These are phyloP conservation scores for Oxalis stricta DNA, from an alignment of 441 rosid genomes.

Conservation along the genomic window DNA sequence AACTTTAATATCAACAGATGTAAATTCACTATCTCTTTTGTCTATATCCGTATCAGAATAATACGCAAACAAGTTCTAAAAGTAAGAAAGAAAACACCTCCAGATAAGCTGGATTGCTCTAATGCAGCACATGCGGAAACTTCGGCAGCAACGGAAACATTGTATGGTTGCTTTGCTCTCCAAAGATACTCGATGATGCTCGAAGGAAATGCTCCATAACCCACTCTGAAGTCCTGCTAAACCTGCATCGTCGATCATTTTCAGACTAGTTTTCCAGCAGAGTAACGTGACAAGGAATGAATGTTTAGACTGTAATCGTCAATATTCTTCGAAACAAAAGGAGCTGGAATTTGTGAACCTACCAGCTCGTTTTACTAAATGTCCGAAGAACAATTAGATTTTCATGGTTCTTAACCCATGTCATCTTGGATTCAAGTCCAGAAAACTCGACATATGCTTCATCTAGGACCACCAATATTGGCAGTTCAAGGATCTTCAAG, in stretches of 20 bases:
- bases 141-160: conserved; percentile 96
- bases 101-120: conserved; percentile 55
- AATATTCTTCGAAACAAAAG: background rate
- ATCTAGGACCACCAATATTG: conserved; percentile 82
- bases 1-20: conserved; percentile 4
- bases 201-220: conserved; percentile 87
- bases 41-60: background rate
- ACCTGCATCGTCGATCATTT: conserved; percentile 28
- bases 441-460: conserved; percentile 95
- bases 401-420: conserved; percentile 87
- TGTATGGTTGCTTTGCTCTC: conserved; percentile 93
- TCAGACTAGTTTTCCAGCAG: background rate
- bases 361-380: conserved; percentile 98
- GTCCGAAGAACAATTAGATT: conserved; percentile 85
- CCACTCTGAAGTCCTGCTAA: conserved; percentile 86
- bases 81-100: conserved; percentile 26
- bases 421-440: conserved; percentile 67
- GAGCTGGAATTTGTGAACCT: background rate
- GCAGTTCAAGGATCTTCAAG: conserved; percentile 64
- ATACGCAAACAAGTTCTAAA: background rate
- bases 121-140: conserved; percentile 89
- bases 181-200: conserved; percentile 78
- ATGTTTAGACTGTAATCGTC: background rate
- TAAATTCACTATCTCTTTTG: background rate
- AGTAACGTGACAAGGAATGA: background rate